phyloP scores from a whole-genome alignment of 257 asterid genomes.

The Handroanthus guayacan region DNA sequence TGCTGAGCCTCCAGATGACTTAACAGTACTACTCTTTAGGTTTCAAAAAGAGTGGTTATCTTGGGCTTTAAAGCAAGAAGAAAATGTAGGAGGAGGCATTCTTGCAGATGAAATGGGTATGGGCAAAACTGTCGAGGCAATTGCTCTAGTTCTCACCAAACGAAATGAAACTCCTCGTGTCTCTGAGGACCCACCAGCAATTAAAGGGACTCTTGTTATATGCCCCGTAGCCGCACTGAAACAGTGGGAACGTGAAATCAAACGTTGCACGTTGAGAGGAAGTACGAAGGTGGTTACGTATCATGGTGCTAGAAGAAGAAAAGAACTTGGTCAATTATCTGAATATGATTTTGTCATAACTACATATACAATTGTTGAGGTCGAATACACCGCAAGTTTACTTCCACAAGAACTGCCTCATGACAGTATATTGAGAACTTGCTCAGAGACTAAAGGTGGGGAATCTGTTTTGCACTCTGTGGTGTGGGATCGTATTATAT shows the following conservation, averaged over 20 bases:
- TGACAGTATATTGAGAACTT: no score
- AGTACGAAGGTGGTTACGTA: slow-evolving; percentile 82
- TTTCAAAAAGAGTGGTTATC: slow-evolving; percentile 97
- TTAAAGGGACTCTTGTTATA: slow-evolving; percentile 86
- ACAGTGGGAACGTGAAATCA: slow-evolving; percentile 94
- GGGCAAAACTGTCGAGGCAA: slow-evolving; percentile 98
- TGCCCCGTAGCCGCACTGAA: slow-evolving; percentile 92
- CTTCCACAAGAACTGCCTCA: slow-evolving; percentile 36
- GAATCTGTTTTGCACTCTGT: slow-evolving; percentile 77
- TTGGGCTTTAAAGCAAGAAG: slow-evolving; percentile 94
- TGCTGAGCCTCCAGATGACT: slow-evolving; percentile 71
- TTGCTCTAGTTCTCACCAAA: slow-evolving; percentile 89
- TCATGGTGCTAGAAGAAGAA: slow-evolving; percentile 86
- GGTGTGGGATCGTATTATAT: slow-evolving; percentile 81
- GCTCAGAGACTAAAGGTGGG: no score
- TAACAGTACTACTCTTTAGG: slow-evolving; percentile 79
- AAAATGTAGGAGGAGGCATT: slow-evolving; percentile 77
- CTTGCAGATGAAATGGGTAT: slow-evolving; percentile 99
- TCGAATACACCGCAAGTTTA: slow-evolving; percentile 67
- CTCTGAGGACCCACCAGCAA: slow-evolving; percentile 55
- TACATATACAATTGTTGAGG: slow-evolving; percentile 86
- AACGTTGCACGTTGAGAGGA: slow-evolving; percentile 79
- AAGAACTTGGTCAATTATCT: slow-evolving; percentile 57
- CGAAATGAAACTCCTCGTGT: slow-evolving; percentile 56
- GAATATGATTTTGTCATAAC: slow-evolving; percentile 91